phyloP scores from a whole-genome alignment of 192 early-diverging fungal species.

The Podila epicladia region DNA sequence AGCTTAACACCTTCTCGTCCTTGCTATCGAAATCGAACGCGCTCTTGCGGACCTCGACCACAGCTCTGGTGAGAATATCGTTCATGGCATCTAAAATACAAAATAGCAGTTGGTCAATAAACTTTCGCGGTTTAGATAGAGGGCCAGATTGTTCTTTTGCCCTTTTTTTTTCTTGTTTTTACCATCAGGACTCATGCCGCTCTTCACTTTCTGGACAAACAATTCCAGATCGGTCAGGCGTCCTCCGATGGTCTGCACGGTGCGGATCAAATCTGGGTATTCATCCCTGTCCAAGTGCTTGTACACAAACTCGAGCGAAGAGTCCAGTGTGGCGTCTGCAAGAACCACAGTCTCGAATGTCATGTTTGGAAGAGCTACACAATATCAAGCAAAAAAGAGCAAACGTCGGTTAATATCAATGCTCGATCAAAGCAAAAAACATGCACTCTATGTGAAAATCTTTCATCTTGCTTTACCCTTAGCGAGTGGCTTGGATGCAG shows the following conservation, averaged over 20 bases:
- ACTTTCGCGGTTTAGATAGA: not conserved
- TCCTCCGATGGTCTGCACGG: conserved; percentile 84
- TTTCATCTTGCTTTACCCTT: conserved; percentile 57
- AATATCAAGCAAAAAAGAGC: not conserved
- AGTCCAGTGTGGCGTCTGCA: conserved; percentile 74
- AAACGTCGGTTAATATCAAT: too few species aligned
- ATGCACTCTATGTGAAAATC: too few species aligned
- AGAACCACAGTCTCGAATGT: conserved; percentile 74
- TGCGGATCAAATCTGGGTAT: conserved; percentile 48
- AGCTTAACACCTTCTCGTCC: conserved; percentile 55
- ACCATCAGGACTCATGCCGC: conserved; percentile 71
- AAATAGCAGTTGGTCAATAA: conserved; percentile 8
- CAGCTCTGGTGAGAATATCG: conserved; percentile 82
- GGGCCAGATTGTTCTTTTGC: too few species aligned
- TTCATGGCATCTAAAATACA: conserved; percentile 73
- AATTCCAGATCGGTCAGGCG: conserved; percentile 90
- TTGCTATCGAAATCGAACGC: conserved; percentile 78
- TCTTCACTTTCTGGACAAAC: conserved; percentile 88
- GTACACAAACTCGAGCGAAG: conserved; percentile 68
- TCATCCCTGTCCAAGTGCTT: conserved; percentile 53
- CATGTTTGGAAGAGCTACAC: conserved; percentile 70
- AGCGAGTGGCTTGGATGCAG: conserved; percentile 71
- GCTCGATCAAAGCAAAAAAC: too few species aligned
- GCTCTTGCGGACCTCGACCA: conserved; percentile 89
- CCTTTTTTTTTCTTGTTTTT: not conserved